Conservation (phyloP, 225 moss, liverwort and hornwort genomes). For the Pleurozium schreberi region DNA sequence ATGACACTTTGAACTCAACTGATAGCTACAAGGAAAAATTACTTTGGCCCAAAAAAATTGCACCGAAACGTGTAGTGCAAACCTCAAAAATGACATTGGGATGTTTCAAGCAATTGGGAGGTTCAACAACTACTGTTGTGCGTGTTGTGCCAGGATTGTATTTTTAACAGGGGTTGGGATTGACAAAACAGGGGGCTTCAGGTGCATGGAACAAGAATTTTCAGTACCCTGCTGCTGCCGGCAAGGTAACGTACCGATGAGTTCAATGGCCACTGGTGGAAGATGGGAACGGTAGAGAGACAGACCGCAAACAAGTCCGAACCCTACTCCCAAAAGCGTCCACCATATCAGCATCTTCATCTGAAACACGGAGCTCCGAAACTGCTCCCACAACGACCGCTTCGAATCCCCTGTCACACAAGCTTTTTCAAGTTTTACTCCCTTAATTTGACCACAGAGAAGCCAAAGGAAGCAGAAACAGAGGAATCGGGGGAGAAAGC, state of each 20-base stretch:
- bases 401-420: not conserved
- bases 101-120: not conserved
- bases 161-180: not conserved
- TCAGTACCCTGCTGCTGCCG: not conserved
- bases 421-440: not conserved
- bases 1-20: not conserved
- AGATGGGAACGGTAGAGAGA: slow-evolving; percentile 29
- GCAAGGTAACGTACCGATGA: slow-evolving; percentile 18
- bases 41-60: not conserved
- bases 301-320: slow-evolving; percentile 36
- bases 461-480: not conserved
- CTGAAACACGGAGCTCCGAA: slow-evolving; percentile 22
- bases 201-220: not conserved
- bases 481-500: not conserved
- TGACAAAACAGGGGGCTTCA: not conserved
- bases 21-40: not conserved
- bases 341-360: slow-evolving; percentile 60
- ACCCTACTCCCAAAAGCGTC: slow-evolving; percentile 50
- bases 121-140: not conserved
- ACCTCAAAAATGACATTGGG: not conserved
- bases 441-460: not conserved
- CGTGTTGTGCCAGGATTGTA: too few species aligned
- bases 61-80: not conserved
- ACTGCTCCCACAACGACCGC: slow-evolving; percentile 22
- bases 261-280: slow-evolving; percentile 22